Percentiles rank a stretch among this genome's conserved stretches.
These are phyloP conservation scores for Xylaria sp. DNA, from an alignment of 2,329 filamentous ascomycete genomes.

Conservation along the genomic window DNA sequence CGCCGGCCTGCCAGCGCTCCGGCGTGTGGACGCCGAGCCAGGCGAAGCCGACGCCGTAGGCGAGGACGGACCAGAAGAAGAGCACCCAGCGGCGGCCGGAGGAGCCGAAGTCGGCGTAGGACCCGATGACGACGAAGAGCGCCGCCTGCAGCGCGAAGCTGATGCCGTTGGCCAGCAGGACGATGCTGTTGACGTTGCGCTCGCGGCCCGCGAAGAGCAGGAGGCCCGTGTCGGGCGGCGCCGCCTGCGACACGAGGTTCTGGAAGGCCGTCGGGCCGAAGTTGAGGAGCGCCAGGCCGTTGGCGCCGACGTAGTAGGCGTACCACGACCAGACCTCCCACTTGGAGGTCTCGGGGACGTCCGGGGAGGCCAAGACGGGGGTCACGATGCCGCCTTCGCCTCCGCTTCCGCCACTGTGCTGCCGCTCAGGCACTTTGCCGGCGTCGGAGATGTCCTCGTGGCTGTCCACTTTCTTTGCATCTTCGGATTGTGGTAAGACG, in stretches of 20 bases:
- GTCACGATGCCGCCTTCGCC: constrained; percentile 23
- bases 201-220: constrained; percentile 66
- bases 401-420: too few species aligned
- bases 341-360: constrained; percentile 54
- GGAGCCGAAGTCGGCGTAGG: constrained; percentile 71
- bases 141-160: constrained; percentile 74
- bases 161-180: constrained; percentile 73
- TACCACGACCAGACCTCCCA: constrained; percentile 69
- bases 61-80: constrained; percentile 68
- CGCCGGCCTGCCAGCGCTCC: constrained; percentile 69
- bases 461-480: constrained; percentile 18
- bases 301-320: constrained; percentile 73
- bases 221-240: constrained; percentile 61
- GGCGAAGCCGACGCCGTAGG: constrained; percentile 72
- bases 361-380: constrained; percentile 36
- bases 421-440: background rate
- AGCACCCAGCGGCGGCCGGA: constrained; percentile 72
- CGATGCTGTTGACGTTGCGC: constrained; percentile 72
- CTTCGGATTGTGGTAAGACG: constrained; percentile 22
- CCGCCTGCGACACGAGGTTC: constrained; percentile 71
- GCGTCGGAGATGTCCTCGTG: constrained; percentile 18
- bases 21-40: constrained; percentile 76
- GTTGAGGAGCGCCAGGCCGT: constrained; percentile 71
- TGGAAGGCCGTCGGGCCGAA: constrained; percentile 74
- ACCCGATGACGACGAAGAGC: constrained; percentile 63